phyloP scores from a whole-genome alignment of 1,284 basidiomycete genomes.

The Trichosporon ovoides region DNA sequence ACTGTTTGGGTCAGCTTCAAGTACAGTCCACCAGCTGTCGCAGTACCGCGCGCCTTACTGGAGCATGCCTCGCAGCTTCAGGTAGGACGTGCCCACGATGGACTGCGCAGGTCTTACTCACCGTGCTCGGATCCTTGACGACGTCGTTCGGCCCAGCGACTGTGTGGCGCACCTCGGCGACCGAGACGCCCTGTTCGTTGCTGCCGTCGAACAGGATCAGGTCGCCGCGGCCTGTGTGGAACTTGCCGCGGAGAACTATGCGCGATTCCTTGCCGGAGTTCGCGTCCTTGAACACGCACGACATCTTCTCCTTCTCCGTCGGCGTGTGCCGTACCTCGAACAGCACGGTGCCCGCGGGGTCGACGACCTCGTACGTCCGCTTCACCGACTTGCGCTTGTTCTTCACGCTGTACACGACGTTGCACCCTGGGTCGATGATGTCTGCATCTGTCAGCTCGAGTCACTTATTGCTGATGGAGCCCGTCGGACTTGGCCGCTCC shows the following conservation, averaged over 20 bases:
- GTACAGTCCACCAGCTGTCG: too few relatives aligned
- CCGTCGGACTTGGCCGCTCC: too few relatives aligned
- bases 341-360: not conserved
- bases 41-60: too few relatives aligned
- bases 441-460: not conserved
- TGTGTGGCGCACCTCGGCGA: not conserved
- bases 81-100: too few relatives aligned
- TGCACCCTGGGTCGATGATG: not conserved
- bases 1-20: not conserved
- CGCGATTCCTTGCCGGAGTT: not conserved
- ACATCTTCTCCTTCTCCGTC: not conserved
- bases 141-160: not conserved
- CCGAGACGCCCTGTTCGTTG: not conserved
- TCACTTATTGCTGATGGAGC: too few relatives aligned
- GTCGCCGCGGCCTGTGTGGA: not conserved
- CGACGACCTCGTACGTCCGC: not conserved
- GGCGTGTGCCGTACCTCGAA: not conserved
- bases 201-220: not conserved
- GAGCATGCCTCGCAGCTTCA: too few relatives aligned
- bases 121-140: not conserved
- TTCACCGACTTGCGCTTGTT: constrained; percentile 3
- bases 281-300: not conserved
- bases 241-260: not conserved
- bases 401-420: constrained; percentile 2
- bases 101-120: too few relatives aligned